Base-by-base conservation (phyloP, 2,329 filamentous ascomycete species). In the Colletotrichum viniferum region DNA sequence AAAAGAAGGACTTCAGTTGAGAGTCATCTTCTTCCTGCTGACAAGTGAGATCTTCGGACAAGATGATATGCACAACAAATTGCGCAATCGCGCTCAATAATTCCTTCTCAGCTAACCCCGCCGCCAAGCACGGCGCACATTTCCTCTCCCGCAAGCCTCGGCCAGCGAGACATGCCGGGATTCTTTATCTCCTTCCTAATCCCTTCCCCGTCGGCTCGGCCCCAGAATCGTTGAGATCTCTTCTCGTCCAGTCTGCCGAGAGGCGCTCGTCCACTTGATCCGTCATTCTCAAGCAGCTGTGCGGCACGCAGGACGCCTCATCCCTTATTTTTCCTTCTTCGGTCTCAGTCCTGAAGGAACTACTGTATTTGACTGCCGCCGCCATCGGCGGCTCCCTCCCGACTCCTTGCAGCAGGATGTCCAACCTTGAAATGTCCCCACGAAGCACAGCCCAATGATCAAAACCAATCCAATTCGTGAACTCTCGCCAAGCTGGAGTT, bases 181-280 rank as follows among this genome's bases (percentile, higher is more conserved):
- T 66, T 13, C 16, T 34, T 60, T 43, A 56, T 72, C 68, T 74
- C 72, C 72, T 72, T 72, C 72, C 68, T 67, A 55, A 61, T 74
- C 30, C 30, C 30, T 32, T 34, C 36, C 30, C 24, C 24, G 13
- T 26, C 64, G 48, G 34, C 67, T 32, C 60, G 48, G 67, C 52
- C 28, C 67, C 26, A 36, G 32, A 73, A 38, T 48, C 52, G 60
- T 26, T 71, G 24, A 10, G 34, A 62, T 71, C 48, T 43, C 13
- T 74, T 34, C 60, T 60, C 61, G n/a, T 10, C n/a, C 28, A 52
- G 48, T 34, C 52, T 68, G 48, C 65, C 52, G 52, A 68, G 21
- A 28, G 21, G 21, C 62, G 36, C 10, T 14, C 21, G 4, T 21
- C 52, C 16, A 7, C 43, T 4, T 52, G 43, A 43, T 21, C 62